These are phyloP conservation scores for Steccherinum ochraceum DNA, from an alignment of 768 basidiomycete genomes.

Conservation along the genomic window DNA sequence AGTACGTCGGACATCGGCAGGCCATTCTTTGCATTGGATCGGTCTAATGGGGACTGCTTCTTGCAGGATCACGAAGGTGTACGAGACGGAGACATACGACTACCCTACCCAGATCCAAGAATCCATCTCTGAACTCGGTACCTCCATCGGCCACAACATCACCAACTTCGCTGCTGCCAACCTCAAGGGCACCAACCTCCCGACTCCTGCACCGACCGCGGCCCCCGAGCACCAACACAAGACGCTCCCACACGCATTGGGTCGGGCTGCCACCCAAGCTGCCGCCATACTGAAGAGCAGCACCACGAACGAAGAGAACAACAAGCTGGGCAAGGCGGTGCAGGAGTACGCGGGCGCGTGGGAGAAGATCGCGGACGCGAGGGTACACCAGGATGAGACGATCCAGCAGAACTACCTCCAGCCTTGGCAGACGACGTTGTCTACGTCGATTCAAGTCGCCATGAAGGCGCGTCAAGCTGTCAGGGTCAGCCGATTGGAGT, in stretches of 20 bases:
- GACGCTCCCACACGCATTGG: slow-evolving; percentile 93
- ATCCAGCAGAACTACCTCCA: slow-evolving; percentile 64
- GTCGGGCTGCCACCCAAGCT: slow-evolving; percentile 69
- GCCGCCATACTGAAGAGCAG: slow-evolving; percentile 40
- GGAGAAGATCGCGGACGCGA: slow-evolving; percentile 76
- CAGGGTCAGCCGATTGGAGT: slow-evolving; percentile 70
- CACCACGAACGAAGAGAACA: slow-evolving; percentile 40
- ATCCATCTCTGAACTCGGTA: slow-evolving; percentile 65
- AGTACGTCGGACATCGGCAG: slow-evolving; percentile 48
- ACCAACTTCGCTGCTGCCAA: slow-evolving; percentile 84
- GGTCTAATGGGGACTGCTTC: background rate
- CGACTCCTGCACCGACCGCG: slow-evolving; percentile 58
- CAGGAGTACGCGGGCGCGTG: slow-evolving; percentile 74
- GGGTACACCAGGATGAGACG: slow-evolving; percentile 72
- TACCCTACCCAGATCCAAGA: slow-evolving; percentile 89
- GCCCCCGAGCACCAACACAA: slow-evolving; percentile 70
- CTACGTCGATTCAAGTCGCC: slow-evolving; percentile 78
- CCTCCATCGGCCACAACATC: slow-evolving; percentile 65
- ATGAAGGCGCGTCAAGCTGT: slow-evolving; percentile 90
- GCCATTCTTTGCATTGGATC: background rate
- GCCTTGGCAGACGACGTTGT: slow-evolving; percentile 86
- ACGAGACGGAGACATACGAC: slow-evolving; percentile 83
- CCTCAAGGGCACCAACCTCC: slow-evolving; percentile 84
- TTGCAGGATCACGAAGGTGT: slow-evolving; percentile 79
- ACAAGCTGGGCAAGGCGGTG: slow-evolving; percentile 69